Percentiles rank a stretch among this genome's conserved stretches.
Evolutionary conservation across 2,329 filamentous ascomycete species (phyloP).

Genomic region (Microascus cirrosus): DNA sequence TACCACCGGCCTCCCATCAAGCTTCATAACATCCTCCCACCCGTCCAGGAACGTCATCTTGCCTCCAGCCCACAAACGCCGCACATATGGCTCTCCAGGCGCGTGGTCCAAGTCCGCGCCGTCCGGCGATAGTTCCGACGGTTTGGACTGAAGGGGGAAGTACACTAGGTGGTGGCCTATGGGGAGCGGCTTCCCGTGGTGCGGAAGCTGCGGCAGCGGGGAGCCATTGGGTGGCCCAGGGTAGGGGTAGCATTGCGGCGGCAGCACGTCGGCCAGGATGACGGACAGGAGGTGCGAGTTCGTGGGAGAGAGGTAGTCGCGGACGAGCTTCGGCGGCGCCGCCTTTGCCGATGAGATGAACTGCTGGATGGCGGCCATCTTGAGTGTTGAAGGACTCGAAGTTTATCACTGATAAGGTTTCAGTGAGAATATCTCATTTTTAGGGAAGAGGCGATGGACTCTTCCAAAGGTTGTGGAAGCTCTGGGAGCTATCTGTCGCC

Average conservation of each 20-base stretch:
- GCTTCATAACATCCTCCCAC: conserved; percentile 16
- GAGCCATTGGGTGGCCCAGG: conserved; percentile 6
- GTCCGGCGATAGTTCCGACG: conserved; percentile 58
- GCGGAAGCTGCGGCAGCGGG: background rate
- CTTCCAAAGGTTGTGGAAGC: too few species aligned
- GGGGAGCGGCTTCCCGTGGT: conserved; percentile 28
- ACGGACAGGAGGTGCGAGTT: conserved; percentile 54
- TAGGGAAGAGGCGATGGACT: background rate
- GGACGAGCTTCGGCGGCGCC: conserved; percentile 19
- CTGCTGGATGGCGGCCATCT: conserved; percentile 1
- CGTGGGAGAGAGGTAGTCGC: conserved; percentile 41
- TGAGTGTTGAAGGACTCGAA: background rate
- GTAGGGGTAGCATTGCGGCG: conserved; percentile 10
- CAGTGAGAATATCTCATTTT: background rate
- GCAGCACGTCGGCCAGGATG: conserved; percentile 47
- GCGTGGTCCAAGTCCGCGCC: conserved; percentile 74
- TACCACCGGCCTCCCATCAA: conserved; percentile 26
- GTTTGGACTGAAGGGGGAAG: conserved; percentile 61
- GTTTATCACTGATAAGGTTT: background rate
- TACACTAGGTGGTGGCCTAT: conserved; percentile 76
- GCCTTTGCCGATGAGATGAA: conserved; percentile 6
- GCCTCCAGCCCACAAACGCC: conserved; percentile 86
- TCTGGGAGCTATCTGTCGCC: too few species aligned
- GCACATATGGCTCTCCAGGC: conserved; percentile 55
- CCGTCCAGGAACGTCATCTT: conserved; percentile 41